Base-by-base conservation (phyloP, 225 moss, liverwort and hornwort species). In the Polytrichum commune region DNA sequence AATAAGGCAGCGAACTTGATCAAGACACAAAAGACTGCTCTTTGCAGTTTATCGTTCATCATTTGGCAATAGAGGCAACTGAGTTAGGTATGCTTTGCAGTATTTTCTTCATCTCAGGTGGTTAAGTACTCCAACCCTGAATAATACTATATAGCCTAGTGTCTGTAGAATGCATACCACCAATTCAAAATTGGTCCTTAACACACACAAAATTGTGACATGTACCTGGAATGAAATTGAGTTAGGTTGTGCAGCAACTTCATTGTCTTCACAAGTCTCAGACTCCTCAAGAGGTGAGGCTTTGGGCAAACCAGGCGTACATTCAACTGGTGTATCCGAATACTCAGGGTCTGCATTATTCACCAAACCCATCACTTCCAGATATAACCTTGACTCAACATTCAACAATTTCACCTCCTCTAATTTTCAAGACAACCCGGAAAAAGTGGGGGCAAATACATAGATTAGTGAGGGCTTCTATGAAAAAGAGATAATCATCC, bases 321-420 rank as follows among this genome's bases (percentile, higher is more conserved):
- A 38, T 64, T 24, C 60, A 28, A 84, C 68, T 62, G 63, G 74
- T 53, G 80, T 65, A 5, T 77, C 77, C 64, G 77, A 74, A 80
- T 23, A 80, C 24, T 80, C 84, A 28, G 72, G 54, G 30, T 74
- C 84, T 84, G 80, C 77, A 69, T 72, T 69, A 38, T 56, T 61
- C 71, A 19, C 54, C 7, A 8, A 74, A 72, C 38, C 29, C 27
- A 67, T 64, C 54, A 56, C 22, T 38, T 22, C 22, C 8, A 22
- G 19, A 66, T 24, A 3, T 22, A 66, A 38, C 19, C 24, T 66
- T 33, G 32, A 22, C 16, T n/a, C 3, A 35, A 33, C 35, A 27
- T 4, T 20, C 22, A 1, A 63, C 46, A 16, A 46, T 16, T 46
- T 46, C 46, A 16, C 13, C 46, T 46, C 13, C 46, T 46, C 46